These are phyloP conservation scores for Acanthamoeba sp. DNA, from an alignment of 208 protist genomes.

Conservation along the genomic window DNA sequence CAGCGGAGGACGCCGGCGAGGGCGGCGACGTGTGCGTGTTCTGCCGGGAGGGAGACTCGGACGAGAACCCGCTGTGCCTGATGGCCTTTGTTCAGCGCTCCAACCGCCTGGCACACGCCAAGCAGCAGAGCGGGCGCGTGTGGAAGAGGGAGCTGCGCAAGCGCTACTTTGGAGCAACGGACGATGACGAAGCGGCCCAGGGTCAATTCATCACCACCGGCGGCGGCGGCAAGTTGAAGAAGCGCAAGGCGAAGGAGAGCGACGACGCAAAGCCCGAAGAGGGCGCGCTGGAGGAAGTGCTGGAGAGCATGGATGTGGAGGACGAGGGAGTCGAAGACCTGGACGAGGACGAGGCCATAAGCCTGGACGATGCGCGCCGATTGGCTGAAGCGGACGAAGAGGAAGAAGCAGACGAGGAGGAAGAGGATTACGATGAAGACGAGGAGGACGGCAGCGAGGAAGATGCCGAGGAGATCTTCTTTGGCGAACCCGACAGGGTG, in stretches of 20 bases:
- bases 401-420: not conserved
- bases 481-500: not conserved
- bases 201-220: not conserved
- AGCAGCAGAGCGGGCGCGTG: not conserved
- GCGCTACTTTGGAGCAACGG: not conserved
- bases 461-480: constrained; percentile 50
- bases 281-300: not conserved
- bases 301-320: constrained; percentile 7
- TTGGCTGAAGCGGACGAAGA: constrained; percentile 9
- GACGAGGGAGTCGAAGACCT: not conserved
- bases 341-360: not conserved
- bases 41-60: constrained; percentile 44
- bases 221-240: not conserved
- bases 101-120: constrained; percentile 5
- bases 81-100: constrained; percentile 37
- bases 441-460: not conserved
- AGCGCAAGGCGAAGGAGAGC: not conserved
- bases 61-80: constrained; percentile 32
- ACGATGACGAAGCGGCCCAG: not conserved
- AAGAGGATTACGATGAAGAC: not conserved
- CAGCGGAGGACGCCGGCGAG: not conserved
- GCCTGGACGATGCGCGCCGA: not conserved
- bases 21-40: constrained; percentile 63
- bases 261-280: not conserved
- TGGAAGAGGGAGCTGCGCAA: not conserved